phyloP scores from a whole-genome alignment of 1,139 yeast species.

The Pichia sp. region DNA sequence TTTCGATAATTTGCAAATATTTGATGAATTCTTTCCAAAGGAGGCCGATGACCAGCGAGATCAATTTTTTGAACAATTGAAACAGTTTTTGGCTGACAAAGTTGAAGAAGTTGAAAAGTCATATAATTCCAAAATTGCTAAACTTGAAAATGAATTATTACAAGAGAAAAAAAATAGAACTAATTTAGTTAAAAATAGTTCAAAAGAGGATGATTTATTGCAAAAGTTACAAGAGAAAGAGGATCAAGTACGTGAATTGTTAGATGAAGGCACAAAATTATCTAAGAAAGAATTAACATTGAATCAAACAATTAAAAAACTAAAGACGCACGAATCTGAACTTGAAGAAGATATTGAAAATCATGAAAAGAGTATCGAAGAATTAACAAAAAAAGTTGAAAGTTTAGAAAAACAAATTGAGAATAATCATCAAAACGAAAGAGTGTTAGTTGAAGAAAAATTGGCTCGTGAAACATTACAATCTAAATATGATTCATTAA shows the following conservation, averaged over 20 bases:
- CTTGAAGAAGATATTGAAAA: conserved; percentile 29
- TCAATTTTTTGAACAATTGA: conserved; percentile 11
- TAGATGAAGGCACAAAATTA: conserved; percentile 74
- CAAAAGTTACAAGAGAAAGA: conserved; percentile 45
- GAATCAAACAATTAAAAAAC: conserved; percentile 58
- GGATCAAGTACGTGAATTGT: conserved; percentile 47
- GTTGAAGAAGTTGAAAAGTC: conserved; percentile 8
- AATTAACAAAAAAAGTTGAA: conserved; percentile 31
- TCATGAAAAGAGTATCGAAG: conserved; percentile 26
- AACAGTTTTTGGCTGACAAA: neutral
- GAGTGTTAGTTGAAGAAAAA: conserved; percentile 22
- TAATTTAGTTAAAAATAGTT: neutral
- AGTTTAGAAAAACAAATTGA: conserved; percentile 30
- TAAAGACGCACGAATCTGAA: conserved; percentile 47
- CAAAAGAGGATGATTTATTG: conserved; percentile 8
- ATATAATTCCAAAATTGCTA: neutral
- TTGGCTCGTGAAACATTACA: conserved; percentile 27
- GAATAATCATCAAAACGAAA: conserved; percentile 25
- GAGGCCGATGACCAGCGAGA: conserved; percentile 1
- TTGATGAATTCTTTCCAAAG: conserved; percentile 7
- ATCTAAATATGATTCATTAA: conserved; percentile 20
- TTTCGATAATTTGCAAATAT: conserved; percentile 1
- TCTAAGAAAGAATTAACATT: conserved; percentile 69
- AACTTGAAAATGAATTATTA: conserved; percentile 3
- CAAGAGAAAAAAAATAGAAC: neutral